phyloP scores from a whole-genome alignment of 2,329 filamentous ascomycete genomes.

The Calonectria montana region DNA sequence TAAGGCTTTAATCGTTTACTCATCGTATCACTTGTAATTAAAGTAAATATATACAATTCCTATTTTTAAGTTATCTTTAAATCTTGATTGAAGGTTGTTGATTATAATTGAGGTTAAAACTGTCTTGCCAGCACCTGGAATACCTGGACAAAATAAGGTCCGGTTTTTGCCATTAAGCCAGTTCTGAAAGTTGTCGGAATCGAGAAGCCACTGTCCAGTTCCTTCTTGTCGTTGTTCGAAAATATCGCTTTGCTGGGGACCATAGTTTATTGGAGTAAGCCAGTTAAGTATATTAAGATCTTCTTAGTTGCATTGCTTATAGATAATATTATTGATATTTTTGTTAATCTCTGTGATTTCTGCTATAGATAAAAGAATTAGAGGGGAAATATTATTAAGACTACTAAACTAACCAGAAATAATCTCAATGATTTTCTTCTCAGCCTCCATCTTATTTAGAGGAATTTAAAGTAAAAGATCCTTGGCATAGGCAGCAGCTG shows the following conservation, averaged over 20 bases:
- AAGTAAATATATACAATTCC: neutral
- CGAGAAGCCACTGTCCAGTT: conserved; percentile 57
- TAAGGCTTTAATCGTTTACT: conserved; percentile 39
- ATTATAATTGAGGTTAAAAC: conserved; percentile 32
- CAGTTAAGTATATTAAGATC: conserved; percentile 23
- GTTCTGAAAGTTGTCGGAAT: conserved; percentile 44
- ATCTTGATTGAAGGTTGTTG: conserved; percentile 18
- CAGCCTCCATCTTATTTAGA: no score
- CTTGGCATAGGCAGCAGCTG: no score
- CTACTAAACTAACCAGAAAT: no score
- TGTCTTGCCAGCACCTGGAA: conserved; percentile 51
- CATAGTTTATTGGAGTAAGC: conserved; percentile 45
- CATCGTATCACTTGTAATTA: conserved; percentile 42
- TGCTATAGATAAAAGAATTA: no score
- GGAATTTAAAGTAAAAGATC: no score
- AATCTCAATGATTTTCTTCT: no score
- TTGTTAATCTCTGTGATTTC: no score
- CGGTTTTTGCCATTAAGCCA: conserved; percentile 40
- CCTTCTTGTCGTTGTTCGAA: conserved; percentile 9
- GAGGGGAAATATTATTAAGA: no score
- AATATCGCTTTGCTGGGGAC: no score
- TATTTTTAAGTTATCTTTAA: neutral
- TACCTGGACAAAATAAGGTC: conserved; percentile 52
- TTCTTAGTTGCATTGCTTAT: no score
- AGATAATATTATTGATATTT: no score